A percentile compares a stretch with the other conserved stretches of the same genome.
Conservation (phyloP, 2,329 filamentous ascomycete species). For the Metarhizium guizhouense region DNA sequence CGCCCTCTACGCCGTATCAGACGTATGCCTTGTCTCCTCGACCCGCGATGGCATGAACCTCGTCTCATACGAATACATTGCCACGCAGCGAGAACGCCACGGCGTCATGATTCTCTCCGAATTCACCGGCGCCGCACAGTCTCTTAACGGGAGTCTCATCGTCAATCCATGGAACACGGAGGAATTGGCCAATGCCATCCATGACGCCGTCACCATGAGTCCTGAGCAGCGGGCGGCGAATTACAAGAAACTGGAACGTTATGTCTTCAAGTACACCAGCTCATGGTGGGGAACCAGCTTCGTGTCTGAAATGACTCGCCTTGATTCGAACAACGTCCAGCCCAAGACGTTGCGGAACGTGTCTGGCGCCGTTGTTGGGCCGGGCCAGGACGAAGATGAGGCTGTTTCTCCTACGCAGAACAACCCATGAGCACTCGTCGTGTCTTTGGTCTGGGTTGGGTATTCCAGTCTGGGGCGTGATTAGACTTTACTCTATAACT, state of each 20-base stretch:
- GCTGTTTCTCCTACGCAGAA: constrained; percentile 4
- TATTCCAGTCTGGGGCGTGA: background rate
- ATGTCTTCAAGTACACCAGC: constrained; percentile 95
- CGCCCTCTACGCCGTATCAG: constrained; percentile 84
- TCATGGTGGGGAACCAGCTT: constrained; percentile 96
- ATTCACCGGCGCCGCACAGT: constrained; percentile 92
- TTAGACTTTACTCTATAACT: background rate
- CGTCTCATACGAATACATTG: constrained; percentile 97
- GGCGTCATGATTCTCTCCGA: constrained; percentile 93
- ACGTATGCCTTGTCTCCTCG: constrained; percentile 85
- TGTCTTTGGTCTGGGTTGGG: too few relatives aligned
- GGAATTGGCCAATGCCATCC: constrained; percentile 84
- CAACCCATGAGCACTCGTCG: background rate
- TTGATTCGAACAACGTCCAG: constrained; percentile 29
- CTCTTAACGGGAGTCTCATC: constrained; percentile 83
- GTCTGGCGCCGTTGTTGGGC: constrained; percentile 27
- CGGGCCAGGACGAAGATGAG: constrained; percentile 5
- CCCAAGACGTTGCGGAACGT: constrained; percentile 33
- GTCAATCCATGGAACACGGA: constrained; percentile 99
- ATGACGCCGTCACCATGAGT: constrained; percentile 95
- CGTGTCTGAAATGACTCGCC: constrained; percentile 67
- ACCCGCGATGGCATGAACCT: constrained; percentile 99
- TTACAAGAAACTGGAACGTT: constrained; percentile 85
- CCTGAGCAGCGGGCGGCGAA: constrained; percentile 79
- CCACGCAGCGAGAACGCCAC: constrained; percentile 80